Base-by-base conservation (phyloP, 2,329 filamentous ascomycete species). In the Camillea tinctor region DNA sequence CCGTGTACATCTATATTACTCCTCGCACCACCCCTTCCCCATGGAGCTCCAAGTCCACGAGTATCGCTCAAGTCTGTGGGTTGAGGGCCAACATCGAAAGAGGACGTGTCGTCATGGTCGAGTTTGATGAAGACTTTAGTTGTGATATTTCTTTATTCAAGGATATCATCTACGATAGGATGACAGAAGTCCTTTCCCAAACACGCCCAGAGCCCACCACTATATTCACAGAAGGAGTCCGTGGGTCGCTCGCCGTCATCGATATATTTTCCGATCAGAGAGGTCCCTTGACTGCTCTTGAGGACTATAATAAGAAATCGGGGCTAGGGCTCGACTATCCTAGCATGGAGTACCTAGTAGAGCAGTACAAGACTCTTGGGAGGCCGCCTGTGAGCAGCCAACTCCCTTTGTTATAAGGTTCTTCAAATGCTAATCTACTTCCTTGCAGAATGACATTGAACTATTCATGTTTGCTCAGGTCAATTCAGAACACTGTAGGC, bases 401-500 rank as follows among this genome's bases (percentile, higher is more conserved):
- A 44, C n/a, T 74, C 74, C 61, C 70, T 67, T 56, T 67, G 68
- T 52, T 71, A 13, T 55, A 13, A 13, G 11, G 30, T n/a, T 49
- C 21, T 26, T 24, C 7, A 26, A 20, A 22, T 30, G 40, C 48
- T 55, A 22, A 55, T 22, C 8, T 30, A 22, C 3, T 17, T 6
- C 24, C 11, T 21, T 52, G 54, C 92, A 92, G 1, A 89, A 93
- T 62, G 95, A 98, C 74, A 91, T 98, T 51, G 95, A 99, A 78
- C 83, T 98, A 21, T 98, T 98, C 82, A 98, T 98, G 95, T 99
- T 98, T 75, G 94, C 94, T 17, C 95, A 99, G 78, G 94, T 99
- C 74, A 98, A 98, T 80, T 98, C 94, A 2, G 95, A 99, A 81
- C 94, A 98, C 56, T 71, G 69, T 59, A 68, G 69, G 11, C 69